Conservation (phyloP, 352 stramenopile genomes). For the Peronospora belbahrii region DNA sequence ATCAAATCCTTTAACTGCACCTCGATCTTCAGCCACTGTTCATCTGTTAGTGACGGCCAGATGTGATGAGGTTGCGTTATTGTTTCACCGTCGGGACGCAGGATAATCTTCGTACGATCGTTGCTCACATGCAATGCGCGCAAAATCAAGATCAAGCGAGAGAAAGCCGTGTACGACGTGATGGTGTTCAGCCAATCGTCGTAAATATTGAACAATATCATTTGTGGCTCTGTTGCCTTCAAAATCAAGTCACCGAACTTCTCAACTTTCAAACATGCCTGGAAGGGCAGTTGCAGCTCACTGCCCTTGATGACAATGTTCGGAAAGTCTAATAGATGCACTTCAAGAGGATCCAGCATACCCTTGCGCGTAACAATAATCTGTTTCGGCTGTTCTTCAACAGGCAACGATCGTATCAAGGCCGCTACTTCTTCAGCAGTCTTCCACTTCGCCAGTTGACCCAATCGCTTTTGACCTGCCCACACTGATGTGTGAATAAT, state of each 20-base stretch:
- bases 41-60: constrained; percentile 97
- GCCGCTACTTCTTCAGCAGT: constrained; percentile 99
- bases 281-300: constrained; percentile 99
- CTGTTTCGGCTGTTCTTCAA: constrained; percentile 99
- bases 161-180: constrained; percentile 99
- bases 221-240: constrained; percentile 98
- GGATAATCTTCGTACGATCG: constrained; percentile 93
- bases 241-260: constrained; percentile 99
- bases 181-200: constrained; percentile 99
- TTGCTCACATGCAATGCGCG: constrained; percentile 96
- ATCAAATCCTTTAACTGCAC: constrained; percentile 99
- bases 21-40: constrained; percentile 99
- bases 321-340: constrained; percentile 99
- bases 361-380: constrained; percentile 99
- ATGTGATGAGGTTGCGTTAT: constrained; percentile 98
- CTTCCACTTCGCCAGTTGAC: constrained; percentile 99
- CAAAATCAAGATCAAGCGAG: constrained; percentile 98
- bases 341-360: constrained; percentile 99
- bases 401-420: constrained; percentile 97
- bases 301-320: constrained; percentile 99
- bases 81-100: constrained; percentile 97
- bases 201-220: constrained; percentile 99
- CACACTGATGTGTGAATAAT: constrained; percentile 99
- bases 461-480: constrained; percentile 98
- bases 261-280: constrained; percentile 98